These are phyloP conservation scores for Nakaseomyces nivariensis DNA, from an alignment of 1,139 yeast species.

Conservation along the genomic window DNA sequence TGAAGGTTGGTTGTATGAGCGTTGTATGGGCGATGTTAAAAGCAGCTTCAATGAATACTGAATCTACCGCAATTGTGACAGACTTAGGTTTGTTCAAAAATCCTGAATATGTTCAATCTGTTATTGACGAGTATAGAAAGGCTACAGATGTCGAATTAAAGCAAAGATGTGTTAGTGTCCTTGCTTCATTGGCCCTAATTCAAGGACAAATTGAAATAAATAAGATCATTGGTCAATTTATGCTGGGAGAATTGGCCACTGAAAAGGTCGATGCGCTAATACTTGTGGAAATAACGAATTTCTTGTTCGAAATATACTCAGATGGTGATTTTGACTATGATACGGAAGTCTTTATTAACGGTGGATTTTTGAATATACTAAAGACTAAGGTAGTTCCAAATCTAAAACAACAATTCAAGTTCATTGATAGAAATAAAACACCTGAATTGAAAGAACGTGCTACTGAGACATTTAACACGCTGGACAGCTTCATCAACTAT, in stretches of 20 bases:
- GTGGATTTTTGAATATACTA: constrained; percentile 40
- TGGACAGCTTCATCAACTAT: constrained; percentile 69
- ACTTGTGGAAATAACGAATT: constrained; percentile 51
- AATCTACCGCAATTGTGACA: constrained; percentile 8
- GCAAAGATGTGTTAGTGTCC: constrained; percentile 36
- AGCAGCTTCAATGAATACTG: constrained; percentile 21
- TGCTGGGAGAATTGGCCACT: constrained; percentile 30
- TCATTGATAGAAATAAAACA: constrained; percentile 58
- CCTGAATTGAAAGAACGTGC: constrained; percentile 51
- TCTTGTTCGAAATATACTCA: constrained; percentile 71
- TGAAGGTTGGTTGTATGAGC: constrained; percentile 44
- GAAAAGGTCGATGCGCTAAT: constrained; percentile 29
- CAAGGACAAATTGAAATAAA: constrained; percentile 41
- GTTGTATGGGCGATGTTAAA: constrained; percentile 53
- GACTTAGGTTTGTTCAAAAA: constrained; percentile 17
- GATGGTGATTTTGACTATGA: constrained; percentile 64
- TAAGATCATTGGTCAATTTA: constrained; percentile 37
- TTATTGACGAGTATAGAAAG: constrained; percentile 19
- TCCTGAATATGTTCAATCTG: constrained; percentile 13
- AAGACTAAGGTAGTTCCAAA: constrained; percentile 36
- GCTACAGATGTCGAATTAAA: constrained; percentile 16
- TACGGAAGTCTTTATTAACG: constrained; percentile 51
- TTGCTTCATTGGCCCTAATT: constrained; percentile 45
- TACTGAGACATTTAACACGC: constrained; percentile 57
- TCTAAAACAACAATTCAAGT: constrained; percentile 42